Percentiles rank a stretch among this genome's conserved stretches.
Evolutionary conservation across 192 early-diverging fungal species (phyloP).

Genomic region (Lobosporangium transversale): DNA sequence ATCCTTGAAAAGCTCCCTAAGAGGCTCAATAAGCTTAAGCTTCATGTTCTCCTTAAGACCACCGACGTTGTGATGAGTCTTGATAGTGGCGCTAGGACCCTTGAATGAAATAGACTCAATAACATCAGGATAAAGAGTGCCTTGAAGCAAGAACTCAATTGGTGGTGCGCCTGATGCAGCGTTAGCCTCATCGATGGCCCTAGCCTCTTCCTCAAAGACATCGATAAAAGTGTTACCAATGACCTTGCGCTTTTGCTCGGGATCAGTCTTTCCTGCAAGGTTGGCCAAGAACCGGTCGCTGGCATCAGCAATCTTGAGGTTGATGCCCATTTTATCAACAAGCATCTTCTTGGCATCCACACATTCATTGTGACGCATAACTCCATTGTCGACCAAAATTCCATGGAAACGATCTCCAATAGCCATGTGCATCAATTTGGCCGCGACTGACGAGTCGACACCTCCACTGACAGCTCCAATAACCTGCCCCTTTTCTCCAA

Average conservation of each 20-base stretch:
- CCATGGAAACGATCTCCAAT: conserved; percentile 99
- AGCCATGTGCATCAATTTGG: conserved; percentile 95
- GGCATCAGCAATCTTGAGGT: conserved; percentile 93
- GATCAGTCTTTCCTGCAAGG: conserved; percentile 92
- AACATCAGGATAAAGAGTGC: conserved; percentile 98
- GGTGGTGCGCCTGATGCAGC: conserved; percentile 77
- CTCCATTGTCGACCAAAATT: conserved; percentile 97
- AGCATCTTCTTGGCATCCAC: conserved; percentile 84
- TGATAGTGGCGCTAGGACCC: conserved; percentile 98
- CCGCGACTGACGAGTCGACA: conserved; percentile 96
- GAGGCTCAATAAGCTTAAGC: conserved; percentile 96
- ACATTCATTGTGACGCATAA: conserved; percentile 98
- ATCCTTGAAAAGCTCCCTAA: conserved; percentile 99
- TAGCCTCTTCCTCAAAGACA: conserved; percentile 95
- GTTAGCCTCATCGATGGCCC: conserved; percentile 82
- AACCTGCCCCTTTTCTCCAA: conserved; percentile 92
- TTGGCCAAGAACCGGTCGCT: conserved; percentile 84
- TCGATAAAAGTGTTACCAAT: conserved; percentile 99
- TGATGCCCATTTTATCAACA: conserved; percentile 92
- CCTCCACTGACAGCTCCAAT: conserved; percentile 98
- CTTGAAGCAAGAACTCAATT: conserved; percentile 96
- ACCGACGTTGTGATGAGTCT: conserved; percentile 99
- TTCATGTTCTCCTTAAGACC: conserved; percentile 97
- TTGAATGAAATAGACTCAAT: conserved; percentile 99
- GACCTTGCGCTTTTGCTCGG: conserved; percentile 98